Percentiles rank a stretch among this genome's conserved stretches.
Conservation (phyloP, 1,139 yeast genomes). For the Nakaseomyces glabratus region DNA sequence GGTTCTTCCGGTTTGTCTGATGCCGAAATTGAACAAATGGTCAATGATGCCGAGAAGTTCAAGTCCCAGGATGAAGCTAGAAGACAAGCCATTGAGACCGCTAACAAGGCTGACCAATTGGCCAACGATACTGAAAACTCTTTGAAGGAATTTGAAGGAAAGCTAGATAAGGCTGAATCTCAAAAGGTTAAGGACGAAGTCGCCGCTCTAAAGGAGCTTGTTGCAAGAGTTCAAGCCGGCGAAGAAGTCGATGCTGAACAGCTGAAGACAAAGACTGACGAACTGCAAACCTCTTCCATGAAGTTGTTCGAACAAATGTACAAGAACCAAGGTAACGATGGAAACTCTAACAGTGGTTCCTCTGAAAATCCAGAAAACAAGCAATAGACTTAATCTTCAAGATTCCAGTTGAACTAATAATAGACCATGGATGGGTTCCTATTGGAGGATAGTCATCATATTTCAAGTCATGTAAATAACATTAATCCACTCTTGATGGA, state of each 20-base stretch:
- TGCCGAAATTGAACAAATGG: constrained; percentile 96
- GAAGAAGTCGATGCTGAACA: constrained; percentile 71
- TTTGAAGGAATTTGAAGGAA: constrained; percentile 87
- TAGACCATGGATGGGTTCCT: neutral
- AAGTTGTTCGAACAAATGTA: constrained; percentile 93
- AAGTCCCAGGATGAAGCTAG: constrained; percentile 95
- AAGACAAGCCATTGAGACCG: constrained; percentile 86
- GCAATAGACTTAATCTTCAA: constrained; percentile 35
- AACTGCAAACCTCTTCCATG: constrained; percentile 68
- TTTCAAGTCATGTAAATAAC: no score
- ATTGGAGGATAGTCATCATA: no score
- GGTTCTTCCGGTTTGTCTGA: constrained; percentile 97
- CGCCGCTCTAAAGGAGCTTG: constrained; percentile 73
- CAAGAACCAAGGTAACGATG: constrained; percentile 53
- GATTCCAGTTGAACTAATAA: no score
- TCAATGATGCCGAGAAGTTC: constrained; percentile 94
- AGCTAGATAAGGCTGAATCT: constrained; percentile 74
- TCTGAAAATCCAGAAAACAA: constrained; percentile 6
- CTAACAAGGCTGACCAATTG: constrained; percentile 96
- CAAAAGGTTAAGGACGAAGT: constrained; percentile 69
- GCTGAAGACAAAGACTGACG: constrained; percentile 56
- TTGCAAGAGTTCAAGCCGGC: constrained; percentile 91
- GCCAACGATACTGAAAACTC: constrained; percentile 95
- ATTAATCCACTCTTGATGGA: no score
- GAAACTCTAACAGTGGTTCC: constrained; percentile 1